Conservation (phyloP, 495 filamentous ascomycete species). For the Amorphotheca resinae region DNA sequence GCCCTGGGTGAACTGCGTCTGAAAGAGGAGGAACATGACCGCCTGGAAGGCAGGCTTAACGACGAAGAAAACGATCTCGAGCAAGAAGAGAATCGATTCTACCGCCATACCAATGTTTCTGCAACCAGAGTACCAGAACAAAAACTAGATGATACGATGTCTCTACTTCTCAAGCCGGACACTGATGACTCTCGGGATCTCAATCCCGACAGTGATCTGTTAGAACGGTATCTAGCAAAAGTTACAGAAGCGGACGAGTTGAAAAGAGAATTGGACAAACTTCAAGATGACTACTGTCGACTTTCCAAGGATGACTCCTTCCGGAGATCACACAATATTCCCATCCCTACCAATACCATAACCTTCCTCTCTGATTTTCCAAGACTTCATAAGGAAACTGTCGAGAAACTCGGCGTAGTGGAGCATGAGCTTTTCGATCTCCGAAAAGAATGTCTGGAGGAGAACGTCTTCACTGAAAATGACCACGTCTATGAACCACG, state of each 20-base stretch:
- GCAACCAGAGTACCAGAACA: neutral
- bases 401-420: conserved; percentile 5
- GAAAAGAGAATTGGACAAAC: conserved; percentile 7
- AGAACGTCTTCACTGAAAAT: conserved; percentile 8
- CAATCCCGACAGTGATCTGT: conserved; percentile 1
- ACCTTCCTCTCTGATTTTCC: conserved; percentile 11
- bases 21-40: conserved; percentile 12
- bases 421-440: conserved; percentile 13
- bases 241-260: conserved; percentile 7
- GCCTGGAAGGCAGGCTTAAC: conserved; percentile 8
- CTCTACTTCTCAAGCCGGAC: conserved; percentile 4
- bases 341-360: neutral
- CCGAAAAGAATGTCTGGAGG: conserved; percentile 9
- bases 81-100: conserved; percentile 17
- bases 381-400: conserved; percentile 1
- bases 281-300: conserved; percentile 14
- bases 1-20: conserved; percentile 14
- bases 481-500: conserved; percentile 12
- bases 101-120: conserved; percentile 3
- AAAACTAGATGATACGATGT: conserved; percentile 5
- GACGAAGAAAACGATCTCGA: conserved; percentile 15
- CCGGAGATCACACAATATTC: conserved; percentile 4
- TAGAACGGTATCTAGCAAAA: conserved; percentile 10
- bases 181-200: conserved; percentile 3
- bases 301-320: conserved; percentile 6